A percentile compares a stretch with the other conserved stretches of the same genome.
These are phyloP conservation scores for Anacardium occidentale DNA, from an alignment of 345 rosid species.

Conservation along the genomic window DNA sequence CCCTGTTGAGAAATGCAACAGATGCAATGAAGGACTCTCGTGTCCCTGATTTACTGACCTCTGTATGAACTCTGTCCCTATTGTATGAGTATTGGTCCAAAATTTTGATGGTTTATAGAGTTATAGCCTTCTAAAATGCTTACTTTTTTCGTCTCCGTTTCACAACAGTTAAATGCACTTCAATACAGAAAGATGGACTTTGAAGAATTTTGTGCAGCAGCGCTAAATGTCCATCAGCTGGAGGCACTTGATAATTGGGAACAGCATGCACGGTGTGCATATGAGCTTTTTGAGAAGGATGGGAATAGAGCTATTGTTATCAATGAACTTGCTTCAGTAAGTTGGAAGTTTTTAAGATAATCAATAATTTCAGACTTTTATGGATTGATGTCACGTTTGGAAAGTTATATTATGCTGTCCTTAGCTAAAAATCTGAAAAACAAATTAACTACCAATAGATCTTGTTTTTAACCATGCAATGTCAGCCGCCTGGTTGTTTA, in stretches of 20 bases:
- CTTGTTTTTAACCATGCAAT: background rate
- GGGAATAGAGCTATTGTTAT: constrained; percentile 89
- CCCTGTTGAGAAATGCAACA: constrained; percentile 73
- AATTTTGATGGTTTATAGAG: background rate
- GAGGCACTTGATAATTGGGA: constrained; percentile 92
- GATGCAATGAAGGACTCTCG: constrained; percentile 91
- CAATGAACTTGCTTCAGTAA: constrained; percentile 91
- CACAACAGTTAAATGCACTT: constrained; percentile 72
- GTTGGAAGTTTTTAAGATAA: constrained; percentile 20
- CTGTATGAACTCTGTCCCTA: constrained; percentile 40
- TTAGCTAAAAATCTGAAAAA: background rate
- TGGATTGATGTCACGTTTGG: background rate
- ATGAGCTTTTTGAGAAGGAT: constrained; percentile 82
- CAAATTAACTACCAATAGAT: background rate
- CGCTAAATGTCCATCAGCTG: constrained; percentile 85
- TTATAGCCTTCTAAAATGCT: constrained; percentile 19
- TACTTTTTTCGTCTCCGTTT: constrained; percentile 17
- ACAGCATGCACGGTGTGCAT: constrained; percentile 75
- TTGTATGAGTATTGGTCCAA: constrained; percentile 7
- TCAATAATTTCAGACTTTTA: background rate
- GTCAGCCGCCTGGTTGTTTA: background rate
- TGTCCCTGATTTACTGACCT: constrained; percentile 64
- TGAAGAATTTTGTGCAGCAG: constrained; percentile 96
- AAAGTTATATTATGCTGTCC: background rate
- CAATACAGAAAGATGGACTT: constrained; percentile 90